Conservation (phyloP, 768 basidiomycete species). For the Tylopilus subfusipes region DNA sequence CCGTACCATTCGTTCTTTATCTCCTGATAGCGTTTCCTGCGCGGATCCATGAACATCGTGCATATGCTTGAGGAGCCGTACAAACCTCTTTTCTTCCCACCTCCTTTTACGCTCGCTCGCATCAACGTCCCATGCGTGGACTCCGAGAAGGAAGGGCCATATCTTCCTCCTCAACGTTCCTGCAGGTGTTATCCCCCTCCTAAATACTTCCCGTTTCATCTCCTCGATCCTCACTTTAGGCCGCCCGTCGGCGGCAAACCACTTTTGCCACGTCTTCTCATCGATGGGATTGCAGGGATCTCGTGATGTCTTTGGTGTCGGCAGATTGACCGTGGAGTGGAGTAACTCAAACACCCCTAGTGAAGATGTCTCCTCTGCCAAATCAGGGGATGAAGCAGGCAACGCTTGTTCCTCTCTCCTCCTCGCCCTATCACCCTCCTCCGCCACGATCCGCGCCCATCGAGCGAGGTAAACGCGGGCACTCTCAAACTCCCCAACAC, state of each 20-base stretch:
- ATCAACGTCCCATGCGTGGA: constrained; percentile 76
- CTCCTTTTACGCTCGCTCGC: constrained; percentile 52
- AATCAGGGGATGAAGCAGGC: constrained; percentile 46
- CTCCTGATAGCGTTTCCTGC: constrained; percentile 65
- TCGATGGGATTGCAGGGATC: constrained; percentile 78
- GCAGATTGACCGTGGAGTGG: constrained; percentile 74
- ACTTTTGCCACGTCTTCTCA: constrained; percentile 65
- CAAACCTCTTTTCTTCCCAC: constrained; percentile 66
- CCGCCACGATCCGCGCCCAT: constrained; percentile 96
- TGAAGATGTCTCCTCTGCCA: constrained; percentile 63
- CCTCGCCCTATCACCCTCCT: constrained; percentile 92
- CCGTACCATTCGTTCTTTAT: constrained; percentile 83
- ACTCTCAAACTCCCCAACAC: constrained; percentile 94
- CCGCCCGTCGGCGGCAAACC: constrained; percentile 72
- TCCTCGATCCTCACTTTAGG: constrained; percentile 64
- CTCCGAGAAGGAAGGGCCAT: constrained; percentile 90
- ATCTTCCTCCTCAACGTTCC: constrained; percentile 63
- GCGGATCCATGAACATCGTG: constrained; percentile 7
- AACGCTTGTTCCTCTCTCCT: constrained; percentile 72
- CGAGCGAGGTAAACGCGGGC: constrained; percentile 93
- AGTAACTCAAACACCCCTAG: constrained; percentile 87
- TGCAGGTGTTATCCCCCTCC: constrained; percentile 59
- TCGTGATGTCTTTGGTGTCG: constrained; percentile 78
- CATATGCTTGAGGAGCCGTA: not conserved
- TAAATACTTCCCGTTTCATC: constrained; percentile 75